A percentile compares a stretch with the other conserved stretches of the same genome.
These are phyloP conservation scores for Scheffersomyces titani DNA, from an alignment of 1,139 yeast species.

Conservation along the genomic window DNA sequence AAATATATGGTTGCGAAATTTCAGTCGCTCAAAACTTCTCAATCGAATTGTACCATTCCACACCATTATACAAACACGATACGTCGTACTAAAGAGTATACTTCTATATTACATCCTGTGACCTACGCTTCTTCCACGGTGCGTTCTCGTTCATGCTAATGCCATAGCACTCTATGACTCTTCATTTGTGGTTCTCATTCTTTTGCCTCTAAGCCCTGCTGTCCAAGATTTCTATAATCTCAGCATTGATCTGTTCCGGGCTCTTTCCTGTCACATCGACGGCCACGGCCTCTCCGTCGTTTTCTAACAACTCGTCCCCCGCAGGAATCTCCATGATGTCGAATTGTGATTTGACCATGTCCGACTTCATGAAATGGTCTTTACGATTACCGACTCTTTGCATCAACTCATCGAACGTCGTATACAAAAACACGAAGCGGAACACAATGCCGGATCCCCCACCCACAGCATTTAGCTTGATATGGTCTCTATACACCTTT, in stretches of 20 bases:
- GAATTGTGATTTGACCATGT: conserved; percentile 80
- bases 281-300: conserved; percentile 40
- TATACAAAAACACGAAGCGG: conserved; percentile 66
- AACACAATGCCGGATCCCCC: conserved; percentile 40
- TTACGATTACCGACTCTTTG: conserved; percentile 61
- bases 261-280: conserved; percentile 44
- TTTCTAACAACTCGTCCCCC: conserved; percentile 34
- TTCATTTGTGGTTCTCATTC: background rate
- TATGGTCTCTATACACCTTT: conserved; percentile 62
- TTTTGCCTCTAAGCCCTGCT: background rate
- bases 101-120: no score
- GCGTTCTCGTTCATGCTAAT: no score
- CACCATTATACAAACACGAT: no score
- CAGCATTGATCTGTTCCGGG: conserved; percentile 32
- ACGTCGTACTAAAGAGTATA: no score
- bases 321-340: conserved; percentile 71
- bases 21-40: no score
- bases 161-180: background rate
- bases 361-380: conserved; percentile 83
- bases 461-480: conserved; percentile 30
- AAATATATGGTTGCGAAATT: no score
- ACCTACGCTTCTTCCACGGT: no score
- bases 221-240: conserved; percentile 9
- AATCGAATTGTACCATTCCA: no score
- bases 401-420: conserved; percentile 60